Evolutionary conservation across 768 basidiomycete genomes (phyloP).

Genomic region (Plicaturopsis crispa): DNA sequence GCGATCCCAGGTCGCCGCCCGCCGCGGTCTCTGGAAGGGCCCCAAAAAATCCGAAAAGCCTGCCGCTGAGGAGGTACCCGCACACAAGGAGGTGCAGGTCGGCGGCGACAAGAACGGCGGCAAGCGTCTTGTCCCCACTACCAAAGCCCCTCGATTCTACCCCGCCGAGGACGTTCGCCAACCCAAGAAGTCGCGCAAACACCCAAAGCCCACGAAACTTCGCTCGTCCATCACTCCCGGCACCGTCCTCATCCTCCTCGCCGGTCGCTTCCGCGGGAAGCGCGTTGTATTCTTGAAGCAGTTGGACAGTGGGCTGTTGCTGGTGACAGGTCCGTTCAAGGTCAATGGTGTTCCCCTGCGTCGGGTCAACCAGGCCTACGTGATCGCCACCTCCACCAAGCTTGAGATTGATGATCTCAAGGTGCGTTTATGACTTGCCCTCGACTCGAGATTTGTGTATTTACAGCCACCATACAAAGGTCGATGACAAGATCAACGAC

Average conservation of each 20-base stretch:
- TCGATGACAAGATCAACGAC: slow-evolving; percentile 89
- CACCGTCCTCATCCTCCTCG: slow-evolving; percentile 91
- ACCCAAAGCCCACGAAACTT: slow-evolving; percentile 67
- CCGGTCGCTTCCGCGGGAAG: slow-evolving; percentile 97
- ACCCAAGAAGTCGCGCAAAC: slow-evolving; percentile 91
- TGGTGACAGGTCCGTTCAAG: slow-evolving; percentile 97
- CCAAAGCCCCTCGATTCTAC: slow-evolving; percentile 87
- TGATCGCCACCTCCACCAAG: slow-evolving; percentile 96
- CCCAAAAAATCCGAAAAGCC: slow-evolving; percentile 69
- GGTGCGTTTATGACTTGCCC: slow-evolving; percentile 44
- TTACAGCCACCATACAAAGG: slow-evolving; percentile 29
- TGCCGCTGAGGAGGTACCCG: slow-evolving; percentile 47
- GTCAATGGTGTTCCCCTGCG: slow-evolving; percentile 97
- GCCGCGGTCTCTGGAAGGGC: slow-evolving; percentile 83
- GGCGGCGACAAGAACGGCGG: slow-evolving; percentile 89
- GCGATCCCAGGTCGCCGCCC: slow-evolving; percentile 72
- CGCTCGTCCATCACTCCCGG: slow-evolving; percentile 90
- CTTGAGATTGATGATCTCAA: slow-evolving; percentile 70
- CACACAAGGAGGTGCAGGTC: slow-evolving; percentile 71
- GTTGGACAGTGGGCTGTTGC: slow-evolving; percentile 81
- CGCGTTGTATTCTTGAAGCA: slow-evolving; percentile 98
- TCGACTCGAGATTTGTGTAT: slow-evolving; percentile 4
- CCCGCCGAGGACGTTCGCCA: slow-evolving; percentile 89
- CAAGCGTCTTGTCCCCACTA: slow-evolving; percentile 79
- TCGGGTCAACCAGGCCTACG: slow-evolving; percentile 98